Evolutionary conservation across 73 alveolate genomes (phyloP).

Genomic region (Paramecium sonneborni): DNA sequence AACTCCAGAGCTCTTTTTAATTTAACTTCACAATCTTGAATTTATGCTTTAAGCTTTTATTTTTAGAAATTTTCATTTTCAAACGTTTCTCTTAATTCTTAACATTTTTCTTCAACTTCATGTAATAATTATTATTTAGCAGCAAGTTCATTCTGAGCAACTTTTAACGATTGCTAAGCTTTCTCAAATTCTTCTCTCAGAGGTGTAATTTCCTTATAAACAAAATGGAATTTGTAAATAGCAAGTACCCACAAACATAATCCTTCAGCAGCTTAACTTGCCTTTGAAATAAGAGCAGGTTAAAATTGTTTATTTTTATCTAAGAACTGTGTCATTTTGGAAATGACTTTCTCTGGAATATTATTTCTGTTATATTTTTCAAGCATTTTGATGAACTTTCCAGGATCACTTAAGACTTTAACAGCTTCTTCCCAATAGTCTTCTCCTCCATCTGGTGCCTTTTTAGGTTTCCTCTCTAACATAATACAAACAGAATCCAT

Average conservation of each 20-base stretch:
- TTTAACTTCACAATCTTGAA: constrained; percentile 86
- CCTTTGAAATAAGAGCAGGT: constrained; percentile 80
- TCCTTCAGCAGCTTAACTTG: constrained; percentile 90
- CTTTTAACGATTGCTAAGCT: constrained; percentile 84
- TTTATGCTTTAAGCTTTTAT: constrained; percentile 79
- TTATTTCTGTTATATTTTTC: constrained; percentile 80
- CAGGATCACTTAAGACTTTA: constrained; percentile 79
- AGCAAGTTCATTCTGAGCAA: constrained; percentile 78
- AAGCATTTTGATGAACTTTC: constrained; percentile 73
- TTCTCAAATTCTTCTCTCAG: constrained; percentile 89
- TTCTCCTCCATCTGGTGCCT: constrained; percentile 73
- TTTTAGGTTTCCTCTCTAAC: constrained; percentile 76
- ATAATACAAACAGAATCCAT: constrained; percentile 88
- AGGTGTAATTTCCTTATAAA: constrained; percentile 92
- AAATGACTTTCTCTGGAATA: constrained; percentile 77
- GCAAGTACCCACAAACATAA: constrained; percentile 87
- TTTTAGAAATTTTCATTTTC: constrained; percentile 87
- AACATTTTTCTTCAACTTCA: constrained; percentile 85
- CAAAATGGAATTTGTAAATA: constrained; percentile 78
- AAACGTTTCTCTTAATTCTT: constrained; percentile 88
- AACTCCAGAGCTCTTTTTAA: constrained; percentile 88
- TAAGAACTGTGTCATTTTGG: constrained; percentile 72
- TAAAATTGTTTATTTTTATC: constrained; percentile 73
- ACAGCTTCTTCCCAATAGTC: constrained; percentile 91
- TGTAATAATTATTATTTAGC: constrained; percentile 86